Conservation (phyloP, 768 basidiomycete species). For the Sistotremastrum suecicum region DNA sequence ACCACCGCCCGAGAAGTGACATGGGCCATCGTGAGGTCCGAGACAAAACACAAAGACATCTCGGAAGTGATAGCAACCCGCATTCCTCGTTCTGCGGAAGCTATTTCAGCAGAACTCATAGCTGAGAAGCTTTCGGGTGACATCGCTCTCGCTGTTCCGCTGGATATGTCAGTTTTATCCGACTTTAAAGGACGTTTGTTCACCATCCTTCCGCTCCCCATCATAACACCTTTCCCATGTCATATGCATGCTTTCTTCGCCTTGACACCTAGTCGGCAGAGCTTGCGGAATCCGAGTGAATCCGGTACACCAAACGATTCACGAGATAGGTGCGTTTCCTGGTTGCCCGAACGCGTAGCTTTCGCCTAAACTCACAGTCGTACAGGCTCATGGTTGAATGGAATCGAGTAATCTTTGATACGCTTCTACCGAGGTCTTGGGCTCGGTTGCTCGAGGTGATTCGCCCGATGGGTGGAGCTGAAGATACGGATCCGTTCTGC, state of each 20-base stretch:
- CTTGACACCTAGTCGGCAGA: slow-evolving; percentile 29
- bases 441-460: slow-evolving; percentile 17
- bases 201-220: slow-evolving; percentile 33
- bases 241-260: slow-evolving; percentile 36
- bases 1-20: too few species aligned
- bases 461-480: too few species aligned
- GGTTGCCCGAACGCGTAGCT: neutral
- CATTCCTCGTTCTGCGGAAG: neutral
- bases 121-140: slow-evolving; percentile 29
- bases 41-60: slow-evolving; percentile 1
- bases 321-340: slow-evolving; percentile 25
- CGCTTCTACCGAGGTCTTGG: slow-evolving; percentile 33
- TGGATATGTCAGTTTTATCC: slow-evolving; percentile 1
- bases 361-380: neutral
- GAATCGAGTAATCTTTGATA: slow-evolving; percentile 32
- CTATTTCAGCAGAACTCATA: slow-evolving; percentile 12
- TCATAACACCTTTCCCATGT: slow-evolving; percentile 28
- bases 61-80: slow-evolving; percentile 6
- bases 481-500: too few species aligned
- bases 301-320: slow-evolving; percentile 23
- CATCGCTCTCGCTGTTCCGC: slow-evolving; percentile 20
- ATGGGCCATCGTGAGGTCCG: too few species aligned
- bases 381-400: slow-evolving; percentile 30
- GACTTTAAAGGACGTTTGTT: slow-evolving; percentile 25
- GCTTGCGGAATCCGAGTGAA: slow-evolving; percentile 28